Evolutionary conservation across 306 rosid genomes (phyloP).

Genomic region (Herpetospermum pedunculosum): DNA sequence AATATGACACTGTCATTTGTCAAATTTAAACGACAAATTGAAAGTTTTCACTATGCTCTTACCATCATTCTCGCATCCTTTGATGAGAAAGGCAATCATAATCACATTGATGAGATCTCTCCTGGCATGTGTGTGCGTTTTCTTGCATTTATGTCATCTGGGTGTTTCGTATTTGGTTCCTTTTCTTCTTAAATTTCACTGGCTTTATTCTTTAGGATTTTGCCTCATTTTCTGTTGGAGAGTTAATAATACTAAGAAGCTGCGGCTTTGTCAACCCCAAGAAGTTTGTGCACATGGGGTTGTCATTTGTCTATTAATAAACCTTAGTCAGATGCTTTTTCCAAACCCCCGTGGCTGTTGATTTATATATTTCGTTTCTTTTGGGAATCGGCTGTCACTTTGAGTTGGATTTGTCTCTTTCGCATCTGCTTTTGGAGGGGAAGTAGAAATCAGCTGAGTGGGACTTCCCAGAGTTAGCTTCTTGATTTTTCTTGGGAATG

Average conservation of each 20-base stretch:
- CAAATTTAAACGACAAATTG: not conserved
- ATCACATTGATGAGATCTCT: constrained; percentile 1
- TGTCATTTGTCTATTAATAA: not conserved
- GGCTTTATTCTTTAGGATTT: not conserved
- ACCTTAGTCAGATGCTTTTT: not conserved
- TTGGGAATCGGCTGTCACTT: constrained; percentile 9
- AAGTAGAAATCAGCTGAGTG: not conserved
- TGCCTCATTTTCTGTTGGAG: not conserved
- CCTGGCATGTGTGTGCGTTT: not conserved
- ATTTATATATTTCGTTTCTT: not conserved
- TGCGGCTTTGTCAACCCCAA: not conserved
- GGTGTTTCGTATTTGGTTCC: not conserved
- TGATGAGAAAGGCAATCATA: not conserved
- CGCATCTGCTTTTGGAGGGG: not conserved
- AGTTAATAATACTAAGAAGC: not conserved
- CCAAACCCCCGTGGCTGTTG: not conserved
- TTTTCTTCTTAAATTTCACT: constrained; percentile 6
- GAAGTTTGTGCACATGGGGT: constrained; percentile 12
- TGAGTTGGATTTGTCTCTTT: constrained; percentile 1
- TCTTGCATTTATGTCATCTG: constrained; percentile 7
- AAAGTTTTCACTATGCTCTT: not conserved
- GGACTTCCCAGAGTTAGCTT: not conserved
- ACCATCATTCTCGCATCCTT: not conserved
- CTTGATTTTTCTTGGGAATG: not conserved
- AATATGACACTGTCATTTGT: not conserved